Conservation (phyloP, 345 rosid species). For the Tarenaya hassleriana region DNA sequence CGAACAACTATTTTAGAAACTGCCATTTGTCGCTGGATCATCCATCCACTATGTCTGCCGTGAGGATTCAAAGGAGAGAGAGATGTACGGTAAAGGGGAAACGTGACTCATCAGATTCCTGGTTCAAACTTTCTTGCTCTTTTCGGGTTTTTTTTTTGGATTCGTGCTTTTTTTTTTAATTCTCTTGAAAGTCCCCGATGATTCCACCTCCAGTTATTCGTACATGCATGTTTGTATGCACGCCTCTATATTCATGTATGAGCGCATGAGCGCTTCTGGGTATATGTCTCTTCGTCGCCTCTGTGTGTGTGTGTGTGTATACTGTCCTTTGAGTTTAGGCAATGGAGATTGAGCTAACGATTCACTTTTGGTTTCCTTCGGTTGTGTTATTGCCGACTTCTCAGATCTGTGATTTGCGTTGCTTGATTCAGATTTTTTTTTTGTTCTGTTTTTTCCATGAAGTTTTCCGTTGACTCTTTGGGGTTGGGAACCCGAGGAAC, state of each 20-base stretch:
- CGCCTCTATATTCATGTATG: background rate
- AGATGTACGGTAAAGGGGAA: slow-evolving; percentile 26
- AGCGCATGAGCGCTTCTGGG: background rate
- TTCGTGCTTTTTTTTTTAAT: background rate
- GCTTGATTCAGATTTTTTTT: background rate
- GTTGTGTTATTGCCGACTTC: background rate
- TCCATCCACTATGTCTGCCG: slow-evolving; percentile 1
- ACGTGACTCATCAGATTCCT: slow-evolving; percentile 30
- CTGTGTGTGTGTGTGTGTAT: slow-evolving; percentile 16
- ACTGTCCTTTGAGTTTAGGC: background rate
- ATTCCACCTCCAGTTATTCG: too few species aligned
- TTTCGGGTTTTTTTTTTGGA: background rate
- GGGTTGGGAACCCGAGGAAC: slow-evolving; percentile 1
- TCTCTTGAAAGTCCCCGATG: background rate
- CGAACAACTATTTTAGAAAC: too few species aligned
- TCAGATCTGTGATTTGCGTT: slow-evolving; percentile 29
- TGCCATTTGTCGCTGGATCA: background rate
- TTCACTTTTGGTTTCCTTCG: slow-evolving; percentile 4
- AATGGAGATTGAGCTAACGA: background rate
- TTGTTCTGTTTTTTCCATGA: background rate
- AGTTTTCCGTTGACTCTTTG: background rate
- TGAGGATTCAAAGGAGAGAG: slow-evolving; percentile 15
- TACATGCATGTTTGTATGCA: background rate
- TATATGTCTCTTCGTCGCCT: background rate
- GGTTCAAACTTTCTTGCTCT: slow-evolving; percentile 7